Evolutionary conservation across 2,329 filamentous ascomycete species (phyloP), one percentile per base, ranked within the genome.

Genomic region (Lizonia empirigonia): DNA sequence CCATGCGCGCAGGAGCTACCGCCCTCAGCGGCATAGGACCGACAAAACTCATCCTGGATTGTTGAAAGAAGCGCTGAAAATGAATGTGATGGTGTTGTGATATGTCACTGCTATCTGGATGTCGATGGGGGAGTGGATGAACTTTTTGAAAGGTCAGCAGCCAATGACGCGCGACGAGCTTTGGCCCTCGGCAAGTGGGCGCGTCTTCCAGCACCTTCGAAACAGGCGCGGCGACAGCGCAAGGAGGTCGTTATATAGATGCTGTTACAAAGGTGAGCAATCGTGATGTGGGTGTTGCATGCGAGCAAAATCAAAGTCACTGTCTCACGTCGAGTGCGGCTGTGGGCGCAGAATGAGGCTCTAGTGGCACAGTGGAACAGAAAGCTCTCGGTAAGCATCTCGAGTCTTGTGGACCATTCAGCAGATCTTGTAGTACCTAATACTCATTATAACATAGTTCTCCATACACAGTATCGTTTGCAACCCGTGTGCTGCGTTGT

Each of bases 21-120:
- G 63, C 64, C 49, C 68, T 71, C 51, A 72, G 58, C 40, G 70
- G 67, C 54, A 71, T 50, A 27, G 70, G 70, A 39, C 65, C 67
- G 50, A 59, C 61, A 38, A 73, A 59, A 57, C 67, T 73, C 72
- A 74, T 74, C 10, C 39, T 71, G 47, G 26, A 24, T 29, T 24
- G 12, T 19, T 24, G 24, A 29, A 35, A 23, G 15, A 33, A 39
- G 38, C 35, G 26, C 45, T 44, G 33, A 18, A 37, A 58, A 48
- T 54, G 52, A 58, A 52, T 44, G 56, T 62, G 52, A 55, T 56
- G 50, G n/a, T 46, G 33, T 18, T 30, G 49, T 51, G 40, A 37
- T 53, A 33, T 26, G 34, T 32, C 27, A 33, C 29, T 46, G 40
- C 23, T 27, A 16, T 30, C 20, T 40, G 16, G 45, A 34, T 37